Evolutionary conservation across 306 rosid genomes (phyloP).

Genomic region (peach (Prunus persica)): DNA sequence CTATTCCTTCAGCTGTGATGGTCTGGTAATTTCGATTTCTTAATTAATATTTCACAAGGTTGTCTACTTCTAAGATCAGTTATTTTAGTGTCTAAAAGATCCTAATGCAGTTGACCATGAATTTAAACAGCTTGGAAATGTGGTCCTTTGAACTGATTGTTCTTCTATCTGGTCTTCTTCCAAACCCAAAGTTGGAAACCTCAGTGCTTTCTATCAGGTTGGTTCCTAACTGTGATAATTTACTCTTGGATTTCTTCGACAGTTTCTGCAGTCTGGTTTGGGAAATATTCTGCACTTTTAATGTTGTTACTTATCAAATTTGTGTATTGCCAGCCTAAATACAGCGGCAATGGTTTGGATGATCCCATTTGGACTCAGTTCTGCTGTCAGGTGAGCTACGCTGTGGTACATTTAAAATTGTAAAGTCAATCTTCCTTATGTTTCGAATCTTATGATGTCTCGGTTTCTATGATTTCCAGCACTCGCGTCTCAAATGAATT

Average conservation of each 20-base stretch:
- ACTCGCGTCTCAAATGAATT: slow-evolving; percentile 75
- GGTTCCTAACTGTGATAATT: slow-evolving; percentile 12
- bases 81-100: neutral
- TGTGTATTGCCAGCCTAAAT: slow-evolving; percentile 46
- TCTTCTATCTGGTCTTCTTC: slow-evolving; percentile 64
- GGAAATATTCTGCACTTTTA: neutral
- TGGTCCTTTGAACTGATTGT: slow-evolving; percentile 71
- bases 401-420: neutral
- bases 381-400: slow-evolving; percentile 62
- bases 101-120: neutral
- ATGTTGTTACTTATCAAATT: neutral
- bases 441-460: neutral
- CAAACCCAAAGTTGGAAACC: slow-evolving; percentile 56
- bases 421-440: neutral
- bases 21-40: slow-evolving; percentile 52
- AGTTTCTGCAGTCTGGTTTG: too few relatives aligned
- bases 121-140: slow-evolving; percentile 46
- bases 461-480: slow-evolving; percentile 31
- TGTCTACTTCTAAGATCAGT: neutral
- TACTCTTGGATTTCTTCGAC: neutral
- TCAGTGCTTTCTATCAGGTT: slow-evolving; percentile 68
- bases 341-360: slow-evolving; percentile 60
- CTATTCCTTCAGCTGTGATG: slow-evolving; percentile 67
- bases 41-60: neutral
- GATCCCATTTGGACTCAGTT: slow-evolving; percentile 76